phyloP scores from a whole-genome alignment of 768 basidiomycete genomes.

The Punctularia strigosozonata region DNA sequence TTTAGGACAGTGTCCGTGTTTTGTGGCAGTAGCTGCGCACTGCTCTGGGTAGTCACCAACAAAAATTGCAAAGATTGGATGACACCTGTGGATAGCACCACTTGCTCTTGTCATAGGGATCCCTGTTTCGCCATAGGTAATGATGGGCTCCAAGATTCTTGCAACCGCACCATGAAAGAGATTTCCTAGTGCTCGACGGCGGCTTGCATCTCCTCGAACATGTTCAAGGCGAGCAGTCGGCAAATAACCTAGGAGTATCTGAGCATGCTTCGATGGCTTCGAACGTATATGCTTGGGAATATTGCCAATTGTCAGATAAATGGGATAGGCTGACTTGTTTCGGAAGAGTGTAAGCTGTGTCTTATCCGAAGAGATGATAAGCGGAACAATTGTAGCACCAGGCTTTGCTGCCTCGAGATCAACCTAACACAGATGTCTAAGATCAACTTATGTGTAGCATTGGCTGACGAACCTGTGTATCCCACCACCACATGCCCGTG shows the following conservation, averaged over 20 bases:
- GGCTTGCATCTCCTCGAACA: constrained; percentile 8
- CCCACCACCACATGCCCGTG: constrained; percentile 43
- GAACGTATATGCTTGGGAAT: not conserved
- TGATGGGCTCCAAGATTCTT: constrained; percentile 18
- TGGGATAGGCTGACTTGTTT: constrained; percentile 10
- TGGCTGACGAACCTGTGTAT: constrained; percentile 36
- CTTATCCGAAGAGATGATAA: constrained; percentile 10
- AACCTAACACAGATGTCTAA: constrained; percentile 1
- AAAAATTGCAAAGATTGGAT: constrained; percentile 12
- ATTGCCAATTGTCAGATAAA: constrained; percentile 11
- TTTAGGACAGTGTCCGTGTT: constrained; percentile 8
- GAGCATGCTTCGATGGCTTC: not conserved
- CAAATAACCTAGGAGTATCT: constrained; percentile 7
- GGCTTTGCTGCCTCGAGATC: constrained; percentile 7
- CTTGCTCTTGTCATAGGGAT: constrained; percentile 20
- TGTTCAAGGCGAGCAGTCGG: constrained; percentile 6
- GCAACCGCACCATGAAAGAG: constrained; percentile 26
- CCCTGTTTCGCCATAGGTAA: constrained; percentile 17
- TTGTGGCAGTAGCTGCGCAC: constrained; percentile 7
- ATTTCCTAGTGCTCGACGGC: constrained; percentile 16
- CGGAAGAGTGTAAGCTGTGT: constrained; percentile 9
- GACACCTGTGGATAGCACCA: constrained; percentile 25
- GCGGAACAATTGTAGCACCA: constrained; percentile 10
- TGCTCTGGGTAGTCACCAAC: constrained; percentile 14
- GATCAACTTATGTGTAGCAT: constrained; percentile 4